Conservation (phyloP, 345 rosid species). For the Eutrema heterophyllum region DNA sequence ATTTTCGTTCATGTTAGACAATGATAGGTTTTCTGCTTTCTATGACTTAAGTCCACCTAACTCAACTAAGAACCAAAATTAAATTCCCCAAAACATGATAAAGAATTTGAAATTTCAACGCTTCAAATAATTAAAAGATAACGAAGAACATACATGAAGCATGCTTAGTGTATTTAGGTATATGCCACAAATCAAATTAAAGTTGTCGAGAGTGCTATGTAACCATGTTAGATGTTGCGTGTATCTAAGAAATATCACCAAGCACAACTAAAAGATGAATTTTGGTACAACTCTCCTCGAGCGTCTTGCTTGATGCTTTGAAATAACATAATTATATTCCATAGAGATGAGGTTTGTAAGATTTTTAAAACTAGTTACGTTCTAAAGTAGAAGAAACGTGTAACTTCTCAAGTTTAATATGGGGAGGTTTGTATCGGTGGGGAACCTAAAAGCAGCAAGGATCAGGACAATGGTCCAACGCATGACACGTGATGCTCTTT, state of each 20-base stretch:
- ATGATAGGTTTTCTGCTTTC: background rate
- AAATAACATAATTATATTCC: background rate
- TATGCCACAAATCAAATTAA: background rate
- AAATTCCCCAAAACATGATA: background rate
- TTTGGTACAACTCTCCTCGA: background rate
- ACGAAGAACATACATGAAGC: background rate
- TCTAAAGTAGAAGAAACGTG: constrained; percentile 10
- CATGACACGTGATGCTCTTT: constrained; percentile 22
- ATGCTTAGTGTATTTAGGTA: background rate
- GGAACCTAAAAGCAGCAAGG: constrained; percentile 21
- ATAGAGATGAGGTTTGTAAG: background rate
- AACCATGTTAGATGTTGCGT: constrained; percentile 18
- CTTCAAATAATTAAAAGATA: background rate
- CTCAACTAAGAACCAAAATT: background rate
- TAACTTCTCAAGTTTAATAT: background rate
- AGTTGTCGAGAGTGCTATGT: background rate
- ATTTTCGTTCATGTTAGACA: background rate
- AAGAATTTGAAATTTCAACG: background rate
- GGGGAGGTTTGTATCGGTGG: constrained; percentile 7
- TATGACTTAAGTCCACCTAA: background rate
- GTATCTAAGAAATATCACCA: constrained; percentile 5
- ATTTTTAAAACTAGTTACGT: background rate
- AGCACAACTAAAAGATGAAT: background rate
- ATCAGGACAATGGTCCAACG: constrained; percentile 16
- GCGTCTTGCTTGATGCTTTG: background rate